Base-by-base conservation (phyloP, 208 protist genomes). In the Entamoeba histolytica region DNA sequence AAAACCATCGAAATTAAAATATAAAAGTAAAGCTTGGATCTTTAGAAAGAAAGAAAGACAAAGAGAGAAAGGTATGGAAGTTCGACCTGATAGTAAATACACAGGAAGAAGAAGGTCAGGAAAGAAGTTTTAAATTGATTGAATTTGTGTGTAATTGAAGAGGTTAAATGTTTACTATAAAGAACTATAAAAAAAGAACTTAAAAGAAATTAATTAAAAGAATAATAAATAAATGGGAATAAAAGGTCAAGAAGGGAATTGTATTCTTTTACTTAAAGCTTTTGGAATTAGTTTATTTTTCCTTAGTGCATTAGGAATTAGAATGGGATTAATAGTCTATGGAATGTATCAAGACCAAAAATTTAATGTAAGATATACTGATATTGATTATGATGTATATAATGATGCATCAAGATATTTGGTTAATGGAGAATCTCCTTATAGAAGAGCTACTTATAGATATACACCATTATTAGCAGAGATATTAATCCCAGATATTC, bases 311-410 rank as follows among this genome's bases (percentile, higher is more conserved):
- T 94, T 95, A 8, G 19, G 5, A 44, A 39, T 97, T 55, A 96
- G 97, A 4, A 49, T 97, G 5, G 19, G 94, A 23, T 93, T 98
- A 28, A 93, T 97, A 17, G 35, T 96, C 10, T 98, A 97, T 94
- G 95, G 96, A 49, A 93, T 94, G 6, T 97, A 96, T 91, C 96
- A 97, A 50, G 97, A 98, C 93, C 57, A 92, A 39, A 94, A 95
- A 91, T 97, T 97, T 52, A 94, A 95, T 15, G 96, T 98, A 31
- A 98, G 98, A 95, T 98, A 98, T 94, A 98, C 97, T 10, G 98
- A 98, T 94, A 98, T 98, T 44, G 98, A 98, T 95, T 98, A 98
- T 94, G 96, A 96, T 95, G 98, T 98, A 87, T 97, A 98, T 93
- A 97, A 97, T 6, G 98, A 98, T 93, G 98, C 97, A 8, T 97